Base-by-base conservation (phyloP, 179 eudicot species). In the Beta corolliflora region DNA sequence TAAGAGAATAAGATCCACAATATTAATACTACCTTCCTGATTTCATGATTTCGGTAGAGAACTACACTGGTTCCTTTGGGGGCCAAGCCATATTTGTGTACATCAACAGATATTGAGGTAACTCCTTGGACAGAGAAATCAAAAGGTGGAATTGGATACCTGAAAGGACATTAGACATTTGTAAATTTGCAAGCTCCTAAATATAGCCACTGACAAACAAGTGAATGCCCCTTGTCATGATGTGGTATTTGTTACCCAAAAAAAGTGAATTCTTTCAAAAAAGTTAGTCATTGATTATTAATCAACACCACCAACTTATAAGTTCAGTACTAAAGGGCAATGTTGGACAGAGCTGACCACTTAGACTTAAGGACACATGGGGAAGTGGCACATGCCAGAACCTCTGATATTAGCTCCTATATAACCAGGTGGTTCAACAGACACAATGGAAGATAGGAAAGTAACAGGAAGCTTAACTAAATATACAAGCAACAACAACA, bases 51-150 rank as follows among this genome's bases (percentile, higher is more conserved):
- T 75, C 94, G 89, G 83, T 97, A 97, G 41, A 97, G 82, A 52
- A 97, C 99, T 82, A 92, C 83, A 86, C 99, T 97, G 71, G 99
- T 97, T 87, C 99, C 99, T 86, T 94, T 97, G 45, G 99, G 99
- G 71, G 97, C 97, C 89, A 97, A 85, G 25, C 99, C 99, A 89
- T 97, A 97, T 86, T 97, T 97, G 86, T 97, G 99, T 53, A 97
- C 99, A 85, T 97, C 99, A 78, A 83, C 89, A 64, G 98, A 97
- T 82, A 93, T 91, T 81, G 99, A 94, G 75, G 99, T 97, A 82
- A 97, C 98, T 81, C 99, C 99, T 87, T 84, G 81, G 80, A 97
- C 95, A 66, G 95, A 79, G 84, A 97, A 97, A 84, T 97, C 99
- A 83, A 91, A 97, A 19, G 95, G 93, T 77, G 97, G 97, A 85